Evolutionary conservation across 2,329 filamentous ascomycete genomes (phyloP).

Genomic region (Talaromyces sp.): DNA sequence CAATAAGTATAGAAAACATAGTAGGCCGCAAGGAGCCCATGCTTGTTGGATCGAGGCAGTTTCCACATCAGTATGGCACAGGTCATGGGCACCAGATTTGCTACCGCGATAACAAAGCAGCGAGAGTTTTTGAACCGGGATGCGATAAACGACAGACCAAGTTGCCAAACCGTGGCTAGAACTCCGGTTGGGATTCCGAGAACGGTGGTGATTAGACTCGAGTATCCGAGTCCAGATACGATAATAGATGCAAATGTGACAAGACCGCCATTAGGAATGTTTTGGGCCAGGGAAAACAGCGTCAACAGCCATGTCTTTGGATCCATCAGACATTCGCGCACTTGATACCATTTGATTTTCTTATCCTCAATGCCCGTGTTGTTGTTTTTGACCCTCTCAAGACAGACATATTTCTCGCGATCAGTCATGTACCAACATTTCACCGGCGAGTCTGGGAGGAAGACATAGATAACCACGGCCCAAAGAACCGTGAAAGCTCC

Average conservation of each 20-base stretch:
- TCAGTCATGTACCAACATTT: slow-evolving; percentile 21
- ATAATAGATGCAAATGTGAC: slow-evolving; percentile 27
- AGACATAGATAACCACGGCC: slow-evolving; percentile 17
- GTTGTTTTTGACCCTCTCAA: slow-evolving; percentile 23
- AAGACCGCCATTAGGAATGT: slow-evolving; percentile 28
- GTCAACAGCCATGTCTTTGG: slow-evolving; percentile 27
- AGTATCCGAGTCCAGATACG: slow-evolving; percentile 24
- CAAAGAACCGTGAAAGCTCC: slow-evolving; percentile 20
- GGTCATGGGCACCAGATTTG: slow-evolving; percentile 24
- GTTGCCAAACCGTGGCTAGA: slow-evolving; percentile 23
- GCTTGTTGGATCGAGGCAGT: slow-evolving; percentile 32
- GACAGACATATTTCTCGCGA: slow-evolving; percentile 19
- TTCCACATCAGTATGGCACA: slow-evolving; percentile 30
- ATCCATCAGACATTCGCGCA: slow-evolving; percentile 35
- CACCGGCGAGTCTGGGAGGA: slow-evolving; percentile 20
- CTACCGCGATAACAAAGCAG: slow-evolving; percentile 23
- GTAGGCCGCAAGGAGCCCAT: slow-evolving; percentile 33
- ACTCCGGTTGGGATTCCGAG: slow-evolving; percentile 27
- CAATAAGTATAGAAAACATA: slow-evolving; percentile 36
- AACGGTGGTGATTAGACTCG: slow-evolving; percentile 20
- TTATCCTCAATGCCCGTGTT: slow-evolving; percentile 32
- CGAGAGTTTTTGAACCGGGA: slow-evolving; percentile 19
- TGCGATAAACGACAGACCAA: slow-evolving; percentile 18
- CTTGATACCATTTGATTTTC: slow-evolving; percentile 41
- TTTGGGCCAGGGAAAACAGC: slow-evolving; percentile 18